These are phyloP conservation scores for Neonothopanus nambi DNA, from an alignment of 1,284 basidiomycete genomes.

Conservation along the genomic window DNA sequence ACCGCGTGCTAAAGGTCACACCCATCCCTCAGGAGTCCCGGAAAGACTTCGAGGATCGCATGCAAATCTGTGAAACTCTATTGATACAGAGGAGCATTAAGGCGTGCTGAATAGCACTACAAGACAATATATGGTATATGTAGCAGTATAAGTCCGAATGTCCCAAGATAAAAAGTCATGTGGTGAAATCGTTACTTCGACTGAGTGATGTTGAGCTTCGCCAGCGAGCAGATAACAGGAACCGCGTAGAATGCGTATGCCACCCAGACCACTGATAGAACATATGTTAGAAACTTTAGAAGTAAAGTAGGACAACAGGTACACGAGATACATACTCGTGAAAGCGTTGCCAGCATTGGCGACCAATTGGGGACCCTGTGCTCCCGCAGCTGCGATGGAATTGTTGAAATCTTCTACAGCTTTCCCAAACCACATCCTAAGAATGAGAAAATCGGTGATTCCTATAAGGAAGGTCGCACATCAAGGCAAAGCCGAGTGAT, in stretches of 20 bases:
- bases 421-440: conserved; percentile 82
- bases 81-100: conserved; percentile 6
- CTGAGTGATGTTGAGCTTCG: conserved; percentile 66
- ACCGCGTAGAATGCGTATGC: conserved; percentile 74
- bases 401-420: conserved; percentile 75
- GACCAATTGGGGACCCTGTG: conserved; percentile 55
- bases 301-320: too few relatives aligned
- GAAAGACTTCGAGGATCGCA: too few relatives aligned
- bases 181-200: conserved; percentile 26
- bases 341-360: conserved; percentile 73
- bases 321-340: conserved; percentile 57
- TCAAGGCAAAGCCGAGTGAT: not conserved
- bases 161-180: conserved; percentile 6
- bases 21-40: too few relatives aligned
- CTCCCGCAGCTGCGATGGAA: conserved; percentile 52
- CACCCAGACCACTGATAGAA: conserved; percentile 67
- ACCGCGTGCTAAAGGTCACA: too few relatives aligned
- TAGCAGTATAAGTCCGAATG: not conserved
- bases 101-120: not conserved
- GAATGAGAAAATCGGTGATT: conserved; percentile 67
- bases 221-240: conserved; percentile 66
- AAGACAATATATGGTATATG: not conserved
- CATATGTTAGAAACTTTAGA: conserved; percentile 5
- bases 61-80: not conserved
- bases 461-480: conserved; percentile 36